Conservation (phyloP, 2,329 filamentous ascomycete genomes). For the Sporothrix luriei region DNA sequence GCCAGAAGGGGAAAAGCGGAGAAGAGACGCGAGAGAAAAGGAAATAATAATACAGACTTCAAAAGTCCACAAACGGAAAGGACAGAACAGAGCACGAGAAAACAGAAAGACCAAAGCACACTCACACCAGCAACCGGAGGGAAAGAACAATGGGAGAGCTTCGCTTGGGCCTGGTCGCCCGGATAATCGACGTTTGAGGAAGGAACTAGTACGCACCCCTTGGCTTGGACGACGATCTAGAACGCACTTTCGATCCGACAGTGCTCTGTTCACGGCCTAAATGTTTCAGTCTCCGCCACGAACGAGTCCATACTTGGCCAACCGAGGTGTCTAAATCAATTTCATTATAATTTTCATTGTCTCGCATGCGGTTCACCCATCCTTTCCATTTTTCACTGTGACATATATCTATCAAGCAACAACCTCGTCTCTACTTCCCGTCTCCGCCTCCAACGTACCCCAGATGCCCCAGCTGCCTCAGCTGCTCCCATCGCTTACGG, state of each 20-base stretch:
- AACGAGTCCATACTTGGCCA: not conserved
- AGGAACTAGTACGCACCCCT: slow-evolving; percentile 11
- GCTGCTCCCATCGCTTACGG: slow-evolving; percentile 51
- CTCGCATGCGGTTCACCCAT: not conserved
- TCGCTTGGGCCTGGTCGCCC: slow-evolving; percentile 6
- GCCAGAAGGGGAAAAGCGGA: not conserved
- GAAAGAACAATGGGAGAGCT: not conserved
- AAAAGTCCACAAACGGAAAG: too few species aligned
- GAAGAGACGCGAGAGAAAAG: slow-evolving; percentile 3
- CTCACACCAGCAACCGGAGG: not conserved
- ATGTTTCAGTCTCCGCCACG: not conserved
- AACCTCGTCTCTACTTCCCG: too few species aligned
- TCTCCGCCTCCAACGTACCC: too few species aligned
- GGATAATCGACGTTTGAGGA: slow-evolving; percentile 1
- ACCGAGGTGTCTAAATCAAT: not conserved
- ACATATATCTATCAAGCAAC: not conserved
- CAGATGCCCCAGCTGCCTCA: too few species aligned
- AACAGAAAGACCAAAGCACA: not conserved
- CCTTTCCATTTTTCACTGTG: not conserved
- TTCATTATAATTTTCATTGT: not conserved
- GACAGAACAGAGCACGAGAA: not conserved
- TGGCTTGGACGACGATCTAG: not conserved
- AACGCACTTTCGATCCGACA: not conserved
- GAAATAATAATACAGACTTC: not conserved
- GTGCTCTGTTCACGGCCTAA: not conserved